Conservation (phyloP, 2,329 filamentous ascomycete species). For the Biscogniauxia mediterranea region DNA sequence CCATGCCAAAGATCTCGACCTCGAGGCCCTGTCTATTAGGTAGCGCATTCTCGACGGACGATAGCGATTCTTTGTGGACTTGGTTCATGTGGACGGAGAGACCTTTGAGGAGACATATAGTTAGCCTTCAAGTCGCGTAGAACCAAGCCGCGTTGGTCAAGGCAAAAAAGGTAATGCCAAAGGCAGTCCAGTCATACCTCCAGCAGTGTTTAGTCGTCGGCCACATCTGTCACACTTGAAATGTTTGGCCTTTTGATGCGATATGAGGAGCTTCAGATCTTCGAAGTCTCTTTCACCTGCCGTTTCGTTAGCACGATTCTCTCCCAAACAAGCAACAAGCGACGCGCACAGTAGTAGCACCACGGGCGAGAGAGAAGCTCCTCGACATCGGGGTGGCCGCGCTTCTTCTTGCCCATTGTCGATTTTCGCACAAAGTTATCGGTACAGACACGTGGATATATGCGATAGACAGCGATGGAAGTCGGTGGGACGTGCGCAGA, state of each 20-base stretch:
- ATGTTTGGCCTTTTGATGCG: constrained; percentile 98
- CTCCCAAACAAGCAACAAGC: constrained; percentile 4
- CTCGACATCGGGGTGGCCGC: constrained; percentile 80
- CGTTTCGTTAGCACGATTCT: constrained; percentile 24
- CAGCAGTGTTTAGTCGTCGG: constrained; percentile 86
- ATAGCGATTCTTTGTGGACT: constrained; percentile 92
- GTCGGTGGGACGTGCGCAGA: neutral
- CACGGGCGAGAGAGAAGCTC: constrained; percentile 84
- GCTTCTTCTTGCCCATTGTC: constrained; percentile 86
- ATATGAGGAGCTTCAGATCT: constrained; percentile 92
- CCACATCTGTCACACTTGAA: constrained; percentile 95
- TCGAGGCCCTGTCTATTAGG: constrained; percentile 82
- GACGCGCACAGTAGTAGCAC: constrained; percentile 87
- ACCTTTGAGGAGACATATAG: constrained; percentile 50
- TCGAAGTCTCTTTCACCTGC: constrained; percentile 91
- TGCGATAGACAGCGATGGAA: neutral
- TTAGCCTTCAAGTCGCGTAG: constrained; percentile 8
- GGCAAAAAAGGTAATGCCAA: neutral
- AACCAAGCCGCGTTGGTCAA: no score
- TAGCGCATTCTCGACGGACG: constrained; percentile 86
- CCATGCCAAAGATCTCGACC: constrained; percentile 97
- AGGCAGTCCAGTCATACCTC: constrained; percentile 59
- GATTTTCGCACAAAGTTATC: neutral
- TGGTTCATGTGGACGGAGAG: constrained; percentile 97
- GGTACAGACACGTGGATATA: neutral